Conservation (phyloP, 2,329 filamentous ascomycete species). For the Lachnellula occidentalis region DNA sequence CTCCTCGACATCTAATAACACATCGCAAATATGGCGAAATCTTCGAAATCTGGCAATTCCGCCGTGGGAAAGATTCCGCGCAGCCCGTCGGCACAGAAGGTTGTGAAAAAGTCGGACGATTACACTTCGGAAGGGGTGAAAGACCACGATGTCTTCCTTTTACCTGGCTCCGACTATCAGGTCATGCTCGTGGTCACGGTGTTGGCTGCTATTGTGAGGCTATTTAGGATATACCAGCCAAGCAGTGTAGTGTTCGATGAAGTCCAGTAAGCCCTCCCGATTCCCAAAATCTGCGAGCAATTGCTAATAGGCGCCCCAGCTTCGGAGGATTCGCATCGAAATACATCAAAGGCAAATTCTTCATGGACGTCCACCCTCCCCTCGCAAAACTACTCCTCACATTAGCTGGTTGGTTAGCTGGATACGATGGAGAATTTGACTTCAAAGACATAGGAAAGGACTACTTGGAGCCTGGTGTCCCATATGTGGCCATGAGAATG, state of each 20-base stretch:
- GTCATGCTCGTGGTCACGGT: constrained; percentile 67
- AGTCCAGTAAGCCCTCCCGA: constrained; percentile 73
- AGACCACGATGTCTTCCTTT: constrained; percentile 87
- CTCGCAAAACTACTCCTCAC: constrained; percentile 96
- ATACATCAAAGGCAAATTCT: constrained; percentile 99
- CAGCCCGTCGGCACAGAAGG: constrained; percentile 9
- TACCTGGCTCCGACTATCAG: constrained; percentile 80
- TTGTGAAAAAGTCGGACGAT: constrained; percentile 37
- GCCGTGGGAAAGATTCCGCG: constrained; percentile 12
- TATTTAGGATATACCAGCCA: constrained; percentile 95
- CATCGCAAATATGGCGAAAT: constrained; percentile 23
- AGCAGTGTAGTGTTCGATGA: constrained; percentile 97
- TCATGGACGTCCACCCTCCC: constrained; percentile 99
- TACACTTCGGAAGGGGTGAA: constrained; percentile 75
- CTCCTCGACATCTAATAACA: constrained; percentile 5
- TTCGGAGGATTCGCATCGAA: constrained; percentile 98
- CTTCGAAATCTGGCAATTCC: constrained; percentile 18
- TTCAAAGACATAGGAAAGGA: constrained; percentile 99
- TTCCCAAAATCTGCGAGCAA: not conserved
- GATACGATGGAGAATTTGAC: constrained; percentile 92
- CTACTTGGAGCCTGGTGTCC: constrained; percentile 88
- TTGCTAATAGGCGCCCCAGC: constrained; percentile 41
- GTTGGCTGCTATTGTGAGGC: constrained; percentile 70
- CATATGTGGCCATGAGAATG: constrained; percentile 96
- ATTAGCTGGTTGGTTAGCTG: constrained; percentile 87